These are phyloP conservation scores for Colletotrichum viniferum DNA, from an alignment of 2,329 filamentous ascomycete genomes.

Conservation along the genomic window DNA sequence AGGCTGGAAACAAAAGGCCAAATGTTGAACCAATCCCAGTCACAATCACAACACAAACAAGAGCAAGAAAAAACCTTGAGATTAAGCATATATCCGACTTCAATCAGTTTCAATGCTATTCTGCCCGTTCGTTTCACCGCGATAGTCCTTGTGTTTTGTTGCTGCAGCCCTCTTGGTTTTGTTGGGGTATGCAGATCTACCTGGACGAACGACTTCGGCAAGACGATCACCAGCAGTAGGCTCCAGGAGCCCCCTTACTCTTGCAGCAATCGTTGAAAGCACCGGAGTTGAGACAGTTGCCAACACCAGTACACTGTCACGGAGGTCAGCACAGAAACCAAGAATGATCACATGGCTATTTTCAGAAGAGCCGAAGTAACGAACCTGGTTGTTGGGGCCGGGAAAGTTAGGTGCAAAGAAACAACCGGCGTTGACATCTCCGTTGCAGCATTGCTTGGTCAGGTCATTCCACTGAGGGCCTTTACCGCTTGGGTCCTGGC, in stretches of 20 bases:
- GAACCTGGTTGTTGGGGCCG: not conserved
- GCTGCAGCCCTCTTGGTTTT: not conserved
- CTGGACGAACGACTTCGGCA: not conserved
- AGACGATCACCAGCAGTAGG: not conserved
- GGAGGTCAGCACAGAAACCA: not conserved
- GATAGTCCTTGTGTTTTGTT: fast-evolving
- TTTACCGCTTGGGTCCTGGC: not conserved
- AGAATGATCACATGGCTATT: not conserved
- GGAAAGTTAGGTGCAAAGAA: not conserved
- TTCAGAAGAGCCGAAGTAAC: not conserved
- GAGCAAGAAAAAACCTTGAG: fast-evolving
- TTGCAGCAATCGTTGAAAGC: not conserved
- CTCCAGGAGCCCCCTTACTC: not conserved
- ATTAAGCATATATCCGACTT: not conserved
- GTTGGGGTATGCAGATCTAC: too few relatives aligned
- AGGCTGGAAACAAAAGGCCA: not conserved
- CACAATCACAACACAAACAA: not conserved
- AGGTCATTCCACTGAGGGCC: not conserved
- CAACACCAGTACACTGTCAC: not conserved
- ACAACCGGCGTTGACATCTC: not conserved
- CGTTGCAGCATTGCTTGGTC: not conserved
- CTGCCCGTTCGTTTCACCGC: not conserved
- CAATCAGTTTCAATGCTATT: not conserved
- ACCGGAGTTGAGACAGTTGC: not conserved
- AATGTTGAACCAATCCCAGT: not conserved